Percentiles rank a stretch among this genome's conserved stretches.
Evolutionary conservation across 2,329 filamentous ascomycete species (phyloP).

Genomic region (Fusarium sp.): DNA sequence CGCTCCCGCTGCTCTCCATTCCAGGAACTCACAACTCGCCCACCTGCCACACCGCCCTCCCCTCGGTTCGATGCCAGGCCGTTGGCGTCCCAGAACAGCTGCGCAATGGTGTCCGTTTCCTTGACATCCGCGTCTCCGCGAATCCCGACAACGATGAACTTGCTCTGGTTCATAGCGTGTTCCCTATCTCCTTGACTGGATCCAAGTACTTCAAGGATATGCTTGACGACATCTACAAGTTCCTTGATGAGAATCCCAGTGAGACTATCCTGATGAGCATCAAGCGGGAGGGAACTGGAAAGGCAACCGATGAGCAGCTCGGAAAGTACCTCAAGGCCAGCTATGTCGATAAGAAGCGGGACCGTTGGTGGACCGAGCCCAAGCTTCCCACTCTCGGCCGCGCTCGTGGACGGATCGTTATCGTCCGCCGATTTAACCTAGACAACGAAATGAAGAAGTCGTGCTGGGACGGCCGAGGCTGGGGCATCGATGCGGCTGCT

Average conservation of each 20-base stretch:
- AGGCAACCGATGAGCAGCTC: constrained; percentile 82
- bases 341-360: constrained; percentile 70
- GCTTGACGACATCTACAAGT: constrained; percentile 76
- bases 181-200: constrained; percentile 87
- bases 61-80: constrained; percentile 93
- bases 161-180: constrained; percentile 88
- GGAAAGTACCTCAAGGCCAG: constrained; percentile 77
- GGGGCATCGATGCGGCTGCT: constrained; percentile 69
- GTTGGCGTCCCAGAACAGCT: constrained; percentile 83
- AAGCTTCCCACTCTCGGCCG: constrained; percentile 83
- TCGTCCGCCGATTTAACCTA: constrained; percentile 83
- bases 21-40: constrained; percentile 97
- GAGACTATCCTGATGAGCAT: constrained; percentile 89
- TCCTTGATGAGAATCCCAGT: constrained; percentile 80
- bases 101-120: constrained; percentile 90
- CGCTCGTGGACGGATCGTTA: constrained; percentile 83
- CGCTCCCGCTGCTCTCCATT: constrained; percentile 85
- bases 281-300: constrained; percentile 91
- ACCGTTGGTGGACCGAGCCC: constrained; percentile 83
- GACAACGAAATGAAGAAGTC: constrained; percentile 63
- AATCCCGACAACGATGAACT: constrained; percentile 71
- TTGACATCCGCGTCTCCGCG: constrained; percentile 83
- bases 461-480: constrained; percentile 64
- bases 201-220: constrained; percentile 82
- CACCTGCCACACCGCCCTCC: constrained; percentile 84